These are phyloP conservation scores for Penicillium fuscoglaucum DNA, from an alignment of 2,329 filamentous ascomycete species.

Conservation along the genomic window DNA sequence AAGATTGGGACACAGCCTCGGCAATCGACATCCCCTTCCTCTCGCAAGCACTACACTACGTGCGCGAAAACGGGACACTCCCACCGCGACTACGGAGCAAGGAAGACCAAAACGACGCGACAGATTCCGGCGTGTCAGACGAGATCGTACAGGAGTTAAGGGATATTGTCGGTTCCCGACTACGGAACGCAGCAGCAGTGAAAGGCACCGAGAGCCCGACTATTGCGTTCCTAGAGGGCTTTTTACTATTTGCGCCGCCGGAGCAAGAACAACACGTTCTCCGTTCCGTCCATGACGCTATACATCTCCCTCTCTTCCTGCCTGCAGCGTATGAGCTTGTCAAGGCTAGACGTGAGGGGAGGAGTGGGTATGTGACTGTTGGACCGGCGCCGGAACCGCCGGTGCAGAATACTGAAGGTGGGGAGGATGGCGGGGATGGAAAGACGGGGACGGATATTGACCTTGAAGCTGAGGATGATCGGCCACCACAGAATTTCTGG, in stretches of 20 bases:
- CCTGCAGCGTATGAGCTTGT: slow-evolving; percentile 61
- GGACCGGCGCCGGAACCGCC: slow-evolving; percentile 37
- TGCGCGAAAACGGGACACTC: slow-evolving; percentile 62
- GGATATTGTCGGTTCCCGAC: slow-evolving; percentile 16
- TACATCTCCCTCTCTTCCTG: slow-evolving; percentile 79
- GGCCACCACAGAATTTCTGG: slow-evolving; percentile 77
- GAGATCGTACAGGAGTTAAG: slow-evolving; percentile 28
- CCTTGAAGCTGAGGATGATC: slow-evolving; percentile 34
- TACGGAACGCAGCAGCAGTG: not conserved
- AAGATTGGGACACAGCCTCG: slow-evolving; percentile 90
- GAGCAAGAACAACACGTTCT: slow-evolving; percentile 28
- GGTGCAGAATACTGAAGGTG: not conserved
- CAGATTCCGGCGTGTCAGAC: slow-evolving; percentile 43
- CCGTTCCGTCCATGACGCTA: slow-evolving; percentile 32
- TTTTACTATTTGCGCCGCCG: slow-evolving; percentile 70
- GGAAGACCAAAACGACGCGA: slow-evolving; percentile 59
- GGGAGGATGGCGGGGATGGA: not conserved
- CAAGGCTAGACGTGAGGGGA: slow-evolving; percentile 42
- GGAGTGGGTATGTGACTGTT: slow-evolving; percentile 51
- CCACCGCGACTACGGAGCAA: slow-evolving; percentile 56
- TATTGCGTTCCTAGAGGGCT: slow-evolving; percentile 81
- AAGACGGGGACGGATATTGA: slow-evolving; percentile 20
- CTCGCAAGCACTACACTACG: slow-evolving; percentile 65
- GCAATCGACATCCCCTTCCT: slow-evolving; percentile 73
- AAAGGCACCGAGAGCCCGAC: slow-evolving; percentile 24